Base-by-base conservation (phyloP, 164 flowering plant genomes). In the Akebia trifoliata region DNA sequence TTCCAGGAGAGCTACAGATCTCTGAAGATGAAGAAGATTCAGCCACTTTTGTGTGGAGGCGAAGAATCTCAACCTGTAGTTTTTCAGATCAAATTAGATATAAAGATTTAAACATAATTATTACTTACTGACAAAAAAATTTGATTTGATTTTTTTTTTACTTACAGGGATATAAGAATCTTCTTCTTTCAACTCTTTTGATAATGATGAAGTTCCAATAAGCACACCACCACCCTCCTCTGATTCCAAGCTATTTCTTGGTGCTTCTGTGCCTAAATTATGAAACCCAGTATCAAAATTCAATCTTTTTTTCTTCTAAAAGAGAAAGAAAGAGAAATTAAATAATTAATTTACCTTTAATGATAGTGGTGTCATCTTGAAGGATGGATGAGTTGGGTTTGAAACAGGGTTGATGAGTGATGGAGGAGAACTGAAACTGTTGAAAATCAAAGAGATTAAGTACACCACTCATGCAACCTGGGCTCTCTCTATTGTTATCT, bases 221-320 rank as follows among this genome's bases (percentile, higher is more conserved):
- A 28, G 4, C 46, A 25, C 7, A 8, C 32, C 12, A 8, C 32
- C 12, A 6, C 50, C 37, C 4, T 73, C 79, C 36, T 74, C 79
- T 28, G 72, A 65, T 61, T 92, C 86, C 79, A 85, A 77, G 74
- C 96, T 92, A 59, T 87, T 89, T 53, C 96, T 75, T 43, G 96
- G 96, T 37, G 98, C 93, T 65, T 85, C 91, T 8, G 65, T 61
- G 22, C 96, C 95, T 86, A 74, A 66, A 63, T 54, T 55, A 45
- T n/a, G n/a, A n/a, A n/a, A n/a, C n/a, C n/a, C n/a, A 51, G n/a
- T n/a, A n/a, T n/a, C n/a, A n/a, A n/a, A n/a, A n/a, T n/a, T n/a
- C n/a, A n/a, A n/a, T n/a, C n/a, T n/a, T n/a, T n/a, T n/a, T n/a
- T 22, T 42, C 15, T 17, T 20, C 40, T 7, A 53, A 47, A 22